Conservation (phyloP, 108 stramenopile genomes). For the Fragilaria radians region DNA sequence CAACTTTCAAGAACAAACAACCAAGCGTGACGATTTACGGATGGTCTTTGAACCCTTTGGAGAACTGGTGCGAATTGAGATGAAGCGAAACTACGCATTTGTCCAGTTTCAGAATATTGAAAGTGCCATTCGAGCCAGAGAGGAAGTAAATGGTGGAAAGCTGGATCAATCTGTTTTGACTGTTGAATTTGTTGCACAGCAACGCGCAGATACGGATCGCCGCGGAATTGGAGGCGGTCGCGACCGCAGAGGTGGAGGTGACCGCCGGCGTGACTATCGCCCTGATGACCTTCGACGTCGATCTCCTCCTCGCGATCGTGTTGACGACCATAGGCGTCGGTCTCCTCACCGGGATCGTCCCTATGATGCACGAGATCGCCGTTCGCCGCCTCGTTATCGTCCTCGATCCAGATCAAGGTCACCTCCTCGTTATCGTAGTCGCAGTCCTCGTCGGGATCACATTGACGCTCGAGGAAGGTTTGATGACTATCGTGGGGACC, state of each 20-base stretch:
- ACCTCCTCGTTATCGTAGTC: conserved; percentile 8
- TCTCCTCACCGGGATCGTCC: conserved; percentile 3
- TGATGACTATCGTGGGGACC: conserved; percentile 12
- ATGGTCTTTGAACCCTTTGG: conserved; percentile 76
- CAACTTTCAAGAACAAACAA: conserved; percentile 84
- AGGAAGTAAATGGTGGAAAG: conserved; percentile 80
- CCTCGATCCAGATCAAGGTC: conserved; percentile 6
- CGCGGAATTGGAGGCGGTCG: conserved; percentile 17
- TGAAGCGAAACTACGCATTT: conserved; percentile 92
- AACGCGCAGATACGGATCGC: conserved; percentile 21
- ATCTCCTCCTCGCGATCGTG: conserved; percentile 11
- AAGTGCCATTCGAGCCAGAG: conserved; percentile 68
- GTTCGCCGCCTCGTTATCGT: background rate
- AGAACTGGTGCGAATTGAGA: conserved; percentile 75
- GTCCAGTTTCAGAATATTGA: conserved; percentile 78
- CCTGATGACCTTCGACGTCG: conserved; percentile 1
- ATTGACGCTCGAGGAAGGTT: conserved; percentile 17
- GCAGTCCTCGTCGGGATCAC: conserved; percentile 20
- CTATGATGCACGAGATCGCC: background rate
- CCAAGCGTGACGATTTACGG: conserved; percentile 76
- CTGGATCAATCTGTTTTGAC: conserved; percentile 78
- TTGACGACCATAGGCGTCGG: background rate
- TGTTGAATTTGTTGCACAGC: conserved; percentile 79
- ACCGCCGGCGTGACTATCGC: conserved; percentile 3
- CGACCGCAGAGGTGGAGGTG: conserved; percentile 17